phyloP scores from a whole-genome alignment of 1,284 basidiomycete species.

The Pholiota adiposa region DNA sequence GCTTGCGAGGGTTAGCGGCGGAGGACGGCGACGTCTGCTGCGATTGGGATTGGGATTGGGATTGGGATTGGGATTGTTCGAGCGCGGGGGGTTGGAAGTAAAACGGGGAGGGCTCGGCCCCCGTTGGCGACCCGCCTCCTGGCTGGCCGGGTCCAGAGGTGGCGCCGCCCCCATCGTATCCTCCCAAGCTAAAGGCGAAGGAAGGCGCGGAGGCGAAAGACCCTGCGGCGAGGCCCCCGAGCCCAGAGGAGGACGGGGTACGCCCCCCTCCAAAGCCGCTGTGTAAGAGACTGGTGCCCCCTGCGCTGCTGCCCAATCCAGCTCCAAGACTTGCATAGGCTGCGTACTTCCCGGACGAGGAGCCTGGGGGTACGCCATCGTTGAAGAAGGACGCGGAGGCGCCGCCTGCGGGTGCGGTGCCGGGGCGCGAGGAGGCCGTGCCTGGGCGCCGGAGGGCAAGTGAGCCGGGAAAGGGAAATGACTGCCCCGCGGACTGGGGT shows the following conservation, averaged over 20 bases:
- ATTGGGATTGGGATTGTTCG: conserved; percentile 27
- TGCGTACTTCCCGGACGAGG: conserved; percentile 41
- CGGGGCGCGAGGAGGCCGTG: conserved; percentile 45
- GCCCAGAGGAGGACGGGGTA: conserved; percentile 12
- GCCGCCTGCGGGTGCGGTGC: conserved; percentile 50
- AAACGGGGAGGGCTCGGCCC: conserved; percentile 57
- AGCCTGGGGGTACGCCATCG: conserved; percentile 26
- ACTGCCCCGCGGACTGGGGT: neutral
- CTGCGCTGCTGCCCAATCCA: conserved; percentile 42
- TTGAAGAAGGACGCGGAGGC: conserved; percentile 39
- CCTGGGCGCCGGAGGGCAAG: conserved; percentile 42
- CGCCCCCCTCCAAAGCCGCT: conserved; percentile 30
- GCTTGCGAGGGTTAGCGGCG: conserved; percentile 58
- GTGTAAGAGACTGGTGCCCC: conserved; percentile 25
- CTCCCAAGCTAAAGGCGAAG: conserved; percentile 26
- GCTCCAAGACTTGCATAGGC: conserved; percentile 31
- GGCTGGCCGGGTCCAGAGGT: conserved; percentile 12
- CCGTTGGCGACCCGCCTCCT: conserved; percentile 28
- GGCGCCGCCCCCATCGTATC: conserved; percentile 18
- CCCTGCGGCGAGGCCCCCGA: too few species aligned
- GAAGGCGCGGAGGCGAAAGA: conserved; percentile 14
- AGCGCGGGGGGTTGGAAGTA: conserved; percentile 76
- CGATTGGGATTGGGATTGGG: conserved; percentile 11
- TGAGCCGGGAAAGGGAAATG: conserved; percentile 34
- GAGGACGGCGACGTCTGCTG: conserved; percentile 26